Percentiles rank a stretch among this genome's conserved stretches.
Conservation (phyloP, 2,329 filamentous ascomycete genomes). For the Plenodomus tracheiphilus region DNA sequence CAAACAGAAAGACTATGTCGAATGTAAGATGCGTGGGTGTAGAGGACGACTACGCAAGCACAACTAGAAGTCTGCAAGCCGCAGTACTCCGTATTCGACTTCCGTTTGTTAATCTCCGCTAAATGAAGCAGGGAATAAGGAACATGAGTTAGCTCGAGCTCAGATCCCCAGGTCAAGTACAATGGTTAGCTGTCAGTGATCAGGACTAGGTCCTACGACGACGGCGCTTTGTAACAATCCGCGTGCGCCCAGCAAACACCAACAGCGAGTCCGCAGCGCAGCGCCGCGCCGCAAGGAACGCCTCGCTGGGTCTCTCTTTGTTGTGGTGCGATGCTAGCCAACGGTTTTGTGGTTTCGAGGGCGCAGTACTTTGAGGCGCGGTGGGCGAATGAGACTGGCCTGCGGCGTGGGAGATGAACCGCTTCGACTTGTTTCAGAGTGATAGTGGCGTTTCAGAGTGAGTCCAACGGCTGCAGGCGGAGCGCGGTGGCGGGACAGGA, state of each 20-base stretch:
- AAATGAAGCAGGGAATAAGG: background rate
- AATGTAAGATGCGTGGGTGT: no score
- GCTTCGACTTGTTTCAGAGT: slow-evolving; percentile 38
- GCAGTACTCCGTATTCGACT: background rate
- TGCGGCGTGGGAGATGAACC: slow-evolving; percentile 29
- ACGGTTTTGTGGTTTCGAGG: slow-evolving; percentile 8
- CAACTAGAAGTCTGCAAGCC: background rate
- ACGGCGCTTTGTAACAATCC: background rate
- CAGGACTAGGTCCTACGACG: background rate
- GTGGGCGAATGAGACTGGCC: slow-evolving; percentile 30
- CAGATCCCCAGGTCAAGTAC: background rate
- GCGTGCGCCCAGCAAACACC: background rate
- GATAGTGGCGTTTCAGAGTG: slow-evolving; percentile 36
- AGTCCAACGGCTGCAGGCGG: slow-evolving; percentile 11
- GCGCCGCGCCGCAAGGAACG: slow-evolving; percentile 1
- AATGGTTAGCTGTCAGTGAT: background rate
- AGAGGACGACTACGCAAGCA: background rate
- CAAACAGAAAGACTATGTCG: background rate
- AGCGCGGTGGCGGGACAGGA: slow-evolving; percentile 2
- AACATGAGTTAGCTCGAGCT: background rate
- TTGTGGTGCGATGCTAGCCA: slow-evolving; percentile 9
- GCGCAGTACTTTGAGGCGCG: slow-evolving; percentile 9
- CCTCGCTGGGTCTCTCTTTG: slow-evolving; percentile 2
- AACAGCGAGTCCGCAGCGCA: background rate
- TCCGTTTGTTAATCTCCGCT: background rate